Evolutionary conservation across 2,329 filamentous ascomycete genomes (phyloP), one percentile per base, ranked within the genome.

Genomic region (Trichophyton simii): DNA sequence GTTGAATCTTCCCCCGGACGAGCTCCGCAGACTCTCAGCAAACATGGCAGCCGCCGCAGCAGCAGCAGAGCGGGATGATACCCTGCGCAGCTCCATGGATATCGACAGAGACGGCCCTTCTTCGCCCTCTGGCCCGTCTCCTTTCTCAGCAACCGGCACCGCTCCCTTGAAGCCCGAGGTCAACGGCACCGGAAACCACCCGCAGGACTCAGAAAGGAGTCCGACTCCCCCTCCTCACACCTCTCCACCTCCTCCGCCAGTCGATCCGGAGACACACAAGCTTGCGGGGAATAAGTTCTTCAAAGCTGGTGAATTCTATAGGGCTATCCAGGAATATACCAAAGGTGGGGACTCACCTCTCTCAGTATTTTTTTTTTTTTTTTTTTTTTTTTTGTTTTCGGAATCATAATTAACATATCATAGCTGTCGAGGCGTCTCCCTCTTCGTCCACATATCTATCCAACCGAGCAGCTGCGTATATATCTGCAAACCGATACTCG

Each of bases 271-370:
- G 77, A 81, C 85, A 11, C 96, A 87, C 82, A 99, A 99, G 80
- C 84, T 88, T 68, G 84, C 89, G 1, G 94, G 94, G 63, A 99
- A 99, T 78, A 94, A 94, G 71, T 92, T 89, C 71, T 99, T 96
- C 83, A 97, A 96, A 79, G 89, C 91, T 65, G 89, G 87, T 72
- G 89, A 96, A 70, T 99, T 92, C 74, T 78, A 81, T 63, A 87
- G 88, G 71, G 92, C 94, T 25, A 91, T 97, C 72, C 83, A 88
- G 67, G 90, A 96, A 75, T 99, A 97, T 75, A 89, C 88, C 67
- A 96, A 95, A 83, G 92, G 92, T 96, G 80, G 38, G 60, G 25
- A 48, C 18, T 54, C 34, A 57, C 25, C 25, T 28, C 25, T 25
- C 25, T 28, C 6, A 6, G 6, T 60, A n/a, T 60, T 50, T 58